A percentile compares a stretch with the other conserved stretches of the same genome.
phyloP scores from a whole-genome alignment of 1,284 basidiomycete genomes.

The Boletus semigastroideus region DNA sequence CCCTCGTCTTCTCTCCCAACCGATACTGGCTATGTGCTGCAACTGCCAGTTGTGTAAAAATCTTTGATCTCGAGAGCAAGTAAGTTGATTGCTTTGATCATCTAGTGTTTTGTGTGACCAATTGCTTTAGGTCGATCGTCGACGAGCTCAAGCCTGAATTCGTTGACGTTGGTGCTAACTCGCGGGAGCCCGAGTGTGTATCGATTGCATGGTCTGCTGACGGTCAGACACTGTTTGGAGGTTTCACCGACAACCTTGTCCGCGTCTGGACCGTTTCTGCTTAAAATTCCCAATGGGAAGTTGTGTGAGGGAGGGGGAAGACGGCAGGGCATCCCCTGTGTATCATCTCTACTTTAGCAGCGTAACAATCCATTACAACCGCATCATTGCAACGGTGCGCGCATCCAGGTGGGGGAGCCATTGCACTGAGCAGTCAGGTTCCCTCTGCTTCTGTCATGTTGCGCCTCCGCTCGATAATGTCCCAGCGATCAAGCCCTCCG shows the following conservation, averaged over 20 bases:
- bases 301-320: slow-evolving; percentile 26
- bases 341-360: slow-evolving; percentile 27
- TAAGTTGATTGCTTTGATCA: slow-evolving; percentile 42
- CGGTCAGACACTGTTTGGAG: slow-evolving; percentile 95
- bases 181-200: slow-evolving; percentile 91
- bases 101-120: slow-evolving; percentile 7
- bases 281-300: slow-evolving; percentile 45
- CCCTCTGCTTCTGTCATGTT: slow-evolving; percentile 54
- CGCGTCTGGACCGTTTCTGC: slow-evolving; percentile 90
- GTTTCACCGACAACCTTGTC: slow-evolving; percentile 90
- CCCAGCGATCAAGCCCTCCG: slow-evolving; percentile 72
- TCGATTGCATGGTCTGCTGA: slow-evolving; percentile 99
- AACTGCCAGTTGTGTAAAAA: slow-evolving; percentile 97
- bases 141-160: slow-evolving; percentile 98
- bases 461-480: slow-evolving; percentile 56
- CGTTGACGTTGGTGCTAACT: slow-evolving; percentile 74
- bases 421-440: not conserved
- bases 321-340: slow-evolving; percentile 12
- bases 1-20: slow-evolving; percentile 99
- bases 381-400: not conserved
- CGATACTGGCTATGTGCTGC: slow-evolving; percentile 99
- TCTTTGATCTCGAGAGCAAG: slow-evolving; percentile 99
- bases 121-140: slow-evolving; percentile 80
- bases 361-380: slow-evolving; percentile 23
- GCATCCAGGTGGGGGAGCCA: not conserved